Evolutionary conservation across 2,329 filamentous ascomycete genomes (phyloP), one percentile per base, ranked within the genome.

Genomic region (Fusarium graminum): DNA sequence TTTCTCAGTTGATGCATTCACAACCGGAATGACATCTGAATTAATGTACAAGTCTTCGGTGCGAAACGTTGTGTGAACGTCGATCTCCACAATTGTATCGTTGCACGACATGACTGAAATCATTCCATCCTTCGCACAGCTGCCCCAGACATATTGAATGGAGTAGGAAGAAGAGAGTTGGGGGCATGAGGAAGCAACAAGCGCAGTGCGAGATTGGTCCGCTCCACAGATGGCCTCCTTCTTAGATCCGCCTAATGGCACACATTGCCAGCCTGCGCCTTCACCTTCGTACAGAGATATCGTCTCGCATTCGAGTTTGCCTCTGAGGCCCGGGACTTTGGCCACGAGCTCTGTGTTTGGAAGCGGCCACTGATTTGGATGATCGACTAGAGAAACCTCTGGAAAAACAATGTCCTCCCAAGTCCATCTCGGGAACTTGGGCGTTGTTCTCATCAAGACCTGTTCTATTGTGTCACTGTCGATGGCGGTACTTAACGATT

Each of bases 121-220:
- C 38, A 58, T 47, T 4, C 63, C 67, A 26, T 63, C 54, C 8
- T 52, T 38, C 13, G 53, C 49, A 53, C 73, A 75, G 38, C 67
- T 65, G 1, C 73, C 73, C 73, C 73, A 75, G 17, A 75, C 45
- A 44, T 72, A 75, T 45, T 70, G 66, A 40, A 74, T 57, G 0
- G 61, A 39, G 22, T 67, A 70, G 12, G 46, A 52, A 7, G 55
- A 65, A 4, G 60, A 58, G 22, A 70, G 50, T 3, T 70, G 67
- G 3, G 60, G 34, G 47, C 73, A 75, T 9, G 65, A 69, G 11
- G 67, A 67, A 7, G 65, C 73, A 26, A 71, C 72, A 8, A 67
- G 43, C 7, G 63, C 73, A 13, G 70, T 66, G 16, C 66, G 51
- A 12, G 61, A 55, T 29, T 64, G 57, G 11, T 59, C 47, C 4